Evolutionary conservation across 192 early-diverging fungal species (phyloP).

Genomic region (Backusella australiensis): DNA sequence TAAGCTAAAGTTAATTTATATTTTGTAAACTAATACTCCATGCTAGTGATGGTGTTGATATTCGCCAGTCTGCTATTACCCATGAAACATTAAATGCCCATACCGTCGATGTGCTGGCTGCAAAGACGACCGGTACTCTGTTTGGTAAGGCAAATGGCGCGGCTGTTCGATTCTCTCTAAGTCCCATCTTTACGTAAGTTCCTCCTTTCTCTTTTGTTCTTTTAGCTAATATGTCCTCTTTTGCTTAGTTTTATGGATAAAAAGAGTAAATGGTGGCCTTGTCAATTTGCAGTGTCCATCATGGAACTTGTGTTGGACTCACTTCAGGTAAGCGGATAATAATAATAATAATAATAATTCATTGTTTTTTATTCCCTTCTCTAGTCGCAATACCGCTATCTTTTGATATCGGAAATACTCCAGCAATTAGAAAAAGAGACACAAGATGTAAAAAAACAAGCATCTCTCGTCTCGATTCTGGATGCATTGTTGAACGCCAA

Average conservation of each 20-base stretch:
- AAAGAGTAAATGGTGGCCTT: constrained; percentile 32
- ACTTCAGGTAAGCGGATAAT: constrained; percentile 21
- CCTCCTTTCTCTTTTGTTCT: background rate
- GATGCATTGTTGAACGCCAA: constrained; percentile 39
- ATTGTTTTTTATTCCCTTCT: background rate
- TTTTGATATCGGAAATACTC: constrained; percentile 48
- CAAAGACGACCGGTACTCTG: background rate
- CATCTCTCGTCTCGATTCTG: constrained; percentile 43
- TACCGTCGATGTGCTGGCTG: constrained; percentile 13
- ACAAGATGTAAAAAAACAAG: constrained; percentile 31
- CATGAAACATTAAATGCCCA: constrained; percentile 9
- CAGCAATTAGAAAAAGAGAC: constrained; percentile 33
- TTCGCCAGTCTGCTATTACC: constrained; percentile 3
- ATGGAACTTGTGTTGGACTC: constrained; percentile 27
- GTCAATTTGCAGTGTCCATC: constrained; percentile 25
- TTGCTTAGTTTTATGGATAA: constrained; percentile 28
- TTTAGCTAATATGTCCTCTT: background rate
- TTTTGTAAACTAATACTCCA: background rate
- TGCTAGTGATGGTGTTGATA: constrained; percentile 1
- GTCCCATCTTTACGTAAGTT: constrained; percentile 21
- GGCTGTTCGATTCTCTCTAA: constrained; percentile 17
- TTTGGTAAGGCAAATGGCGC: constrained; percentile 16
- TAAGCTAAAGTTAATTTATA: background rate
- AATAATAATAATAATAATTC: too few relatives aligned
- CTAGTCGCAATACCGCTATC: constrained; percentile 50